Conservation (phyloP, 768 basidiomycete species). For the Termitomyces titanicus region DNA sequence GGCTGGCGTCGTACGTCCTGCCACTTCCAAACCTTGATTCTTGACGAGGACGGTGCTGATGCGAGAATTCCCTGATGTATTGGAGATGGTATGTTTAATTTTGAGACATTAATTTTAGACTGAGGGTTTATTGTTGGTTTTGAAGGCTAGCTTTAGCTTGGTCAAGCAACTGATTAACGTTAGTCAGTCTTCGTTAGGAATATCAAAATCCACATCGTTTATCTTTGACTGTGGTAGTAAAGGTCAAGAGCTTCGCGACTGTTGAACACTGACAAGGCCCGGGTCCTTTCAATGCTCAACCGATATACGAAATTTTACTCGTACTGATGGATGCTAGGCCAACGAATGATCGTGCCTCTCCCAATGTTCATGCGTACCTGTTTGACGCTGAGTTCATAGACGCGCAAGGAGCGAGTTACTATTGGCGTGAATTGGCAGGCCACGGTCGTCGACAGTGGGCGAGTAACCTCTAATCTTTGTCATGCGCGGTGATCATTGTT, state of each 20-base stretch:
- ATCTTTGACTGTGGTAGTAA: neutral
- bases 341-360: neutral
- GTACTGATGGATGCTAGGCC: neutral
- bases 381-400: neutral
- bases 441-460: neutral
- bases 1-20: no score
- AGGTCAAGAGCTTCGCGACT: no score
- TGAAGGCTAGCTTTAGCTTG: no score
- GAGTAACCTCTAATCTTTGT: neutral
- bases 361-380: neutral
- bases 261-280: neutral
- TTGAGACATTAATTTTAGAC: neutral
- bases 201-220: no score
- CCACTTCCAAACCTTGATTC: neutral
- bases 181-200: neutral
- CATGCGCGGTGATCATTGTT: neutral
- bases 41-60: neutral
- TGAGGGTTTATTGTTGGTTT: neutral
- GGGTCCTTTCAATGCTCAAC: neutral
- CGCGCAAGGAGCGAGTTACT: neutral
- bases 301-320: neutral
- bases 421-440: no score
- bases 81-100: neutral
- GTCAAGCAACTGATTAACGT: no score
- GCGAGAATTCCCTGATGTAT: neutral